Base-by-base conservation (phyloP, 768 basidiomycete species). In the Clitopilus passeckerianus region DNA sequence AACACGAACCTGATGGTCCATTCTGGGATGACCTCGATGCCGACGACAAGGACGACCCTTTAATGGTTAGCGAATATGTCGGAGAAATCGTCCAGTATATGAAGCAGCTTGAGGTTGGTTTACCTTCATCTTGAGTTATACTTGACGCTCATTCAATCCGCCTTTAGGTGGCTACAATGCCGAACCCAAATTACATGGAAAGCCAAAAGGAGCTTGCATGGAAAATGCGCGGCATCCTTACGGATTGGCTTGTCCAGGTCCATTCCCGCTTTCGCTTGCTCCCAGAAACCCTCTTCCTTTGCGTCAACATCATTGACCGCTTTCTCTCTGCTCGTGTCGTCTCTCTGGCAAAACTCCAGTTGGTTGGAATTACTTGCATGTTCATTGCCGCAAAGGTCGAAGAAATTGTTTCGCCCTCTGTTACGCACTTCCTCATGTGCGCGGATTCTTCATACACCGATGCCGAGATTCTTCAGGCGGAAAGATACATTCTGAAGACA, bases 41-140 rank as follows among this genome's bases (percentile, higher is more conserved):
- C 0, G 94, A 95, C 52, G 97, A 99, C 68, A 82, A 75, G 18
- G 93, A 95, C 54, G 96, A 99, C 68, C 97, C 96, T 14, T 79
- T 93, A 61, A 98, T 98, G 95, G 95, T 97, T 64, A 90, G 89
- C 75, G 93, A 98, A 73, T 99, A 99, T 68, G 95, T 97, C 55
- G 79, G 79, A 23, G 97, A 98, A 60, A 95, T 98, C 61, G 95
- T 95, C 76, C 77, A 89, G 59, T 98, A 99, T 75, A 82, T 98
- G 75, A 91, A 93, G 70, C 75, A 85, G 64, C 79, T 91, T 60
- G 95, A 99, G 86, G 96, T 95, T 68, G 53, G 46, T n/a, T 50
- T 79, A 61, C 30, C 57, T 61, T 52, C 27, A 43, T 24, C 9
- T 18, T 24, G 5, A 58, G 61, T 22, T 55, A 27, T 55, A 23